phyloP scores from a whole-genome alignment of 495 filamentous ascomycete genomes.

The Achaetomiella virescens region DNA sequence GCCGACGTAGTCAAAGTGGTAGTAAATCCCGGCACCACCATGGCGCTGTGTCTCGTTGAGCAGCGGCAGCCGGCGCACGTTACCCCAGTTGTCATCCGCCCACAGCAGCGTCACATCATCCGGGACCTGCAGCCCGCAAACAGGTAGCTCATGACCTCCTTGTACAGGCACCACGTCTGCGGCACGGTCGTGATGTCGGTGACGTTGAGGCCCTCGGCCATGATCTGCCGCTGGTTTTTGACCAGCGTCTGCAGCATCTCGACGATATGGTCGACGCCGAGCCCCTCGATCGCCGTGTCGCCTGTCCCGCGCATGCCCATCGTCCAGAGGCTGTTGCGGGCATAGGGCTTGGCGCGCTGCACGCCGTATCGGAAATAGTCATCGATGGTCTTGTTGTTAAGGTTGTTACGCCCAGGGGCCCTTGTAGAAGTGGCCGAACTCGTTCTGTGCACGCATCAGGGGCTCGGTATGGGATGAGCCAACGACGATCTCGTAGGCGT shows the following conservation, averaged over 20 bases:
- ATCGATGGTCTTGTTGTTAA: conserved; percentile 58
- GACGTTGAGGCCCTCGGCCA: conserved; percentile 49
- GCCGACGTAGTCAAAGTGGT: conserved; percentile 70
- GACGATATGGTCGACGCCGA: conserved; percentile 51
- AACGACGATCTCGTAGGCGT: conserved; percentile 67
- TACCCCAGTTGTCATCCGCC: conserved; percentile 73
- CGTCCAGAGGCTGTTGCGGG: conserved; percentile 56
- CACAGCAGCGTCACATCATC: conserved; percentile 70
- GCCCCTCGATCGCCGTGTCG: conserved; percentile 53
- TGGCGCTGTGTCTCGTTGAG: conserved; percentile 52
- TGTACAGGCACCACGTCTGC: conserved; percentile 68
- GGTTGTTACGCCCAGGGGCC: conserved; percentile 62
- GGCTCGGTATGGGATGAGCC: conserved; percentile 70
- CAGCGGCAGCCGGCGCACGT: conserved; percentile 59
- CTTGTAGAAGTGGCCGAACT: conserved; percentile 54
- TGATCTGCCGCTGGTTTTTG: conserved; percentile 50
- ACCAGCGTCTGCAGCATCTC: conserved; percentile 54
- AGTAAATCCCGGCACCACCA: conserved; percentile 70
- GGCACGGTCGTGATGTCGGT: conserved; percentile 51
- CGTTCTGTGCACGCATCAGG: conserved; percentile 64
- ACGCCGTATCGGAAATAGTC: conserved; percentile 64
- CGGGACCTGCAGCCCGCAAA: conserved; percentile 59
- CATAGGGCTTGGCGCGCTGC: conserved; percentile 57
- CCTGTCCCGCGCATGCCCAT: conserved; percentile 70
- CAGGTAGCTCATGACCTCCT: conserved; percentile 64